phyloP scores from a whole-genome alignment of 1,139 yeast species.

The Blastobotrys aristatus region DNA sequence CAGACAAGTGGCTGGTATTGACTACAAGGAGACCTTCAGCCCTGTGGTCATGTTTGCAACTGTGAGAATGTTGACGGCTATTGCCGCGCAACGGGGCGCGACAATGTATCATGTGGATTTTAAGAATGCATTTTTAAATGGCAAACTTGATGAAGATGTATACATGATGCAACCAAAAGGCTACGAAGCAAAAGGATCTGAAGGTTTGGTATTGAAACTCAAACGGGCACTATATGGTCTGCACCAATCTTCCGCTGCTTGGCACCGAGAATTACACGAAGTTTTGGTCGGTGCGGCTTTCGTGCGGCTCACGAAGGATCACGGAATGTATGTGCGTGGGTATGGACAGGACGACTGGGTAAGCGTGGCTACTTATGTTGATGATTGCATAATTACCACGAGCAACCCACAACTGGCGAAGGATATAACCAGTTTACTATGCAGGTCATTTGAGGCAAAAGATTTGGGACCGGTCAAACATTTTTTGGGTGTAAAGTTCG shows the following conservation, averaged over 20 bases:
- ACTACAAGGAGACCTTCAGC: not conserved
- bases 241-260: conserved; percentile 25
- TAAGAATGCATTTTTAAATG: conserved; percentile 18
- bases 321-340: not conserved
- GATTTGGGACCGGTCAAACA: not conserved
- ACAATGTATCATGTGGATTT: not conserved
- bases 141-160: conserved; percentile 13
- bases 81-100: not conserved
- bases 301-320: not conserved
- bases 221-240: conserved; percentile 25
- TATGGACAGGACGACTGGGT: not conserved
- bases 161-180: not conserved
- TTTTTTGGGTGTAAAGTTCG: not conserved
- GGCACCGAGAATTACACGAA: conserved; percentile 15
- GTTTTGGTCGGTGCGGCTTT: conserved; percentile 11
- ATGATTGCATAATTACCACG: not conserved
- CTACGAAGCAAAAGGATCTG: not conserved
- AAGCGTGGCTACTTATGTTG: not conserved
- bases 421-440: not conserved
- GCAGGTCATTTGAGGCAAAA: not conserved
- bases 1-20: not conserved
- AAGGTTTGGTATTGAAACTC: conserved; percentile 17
- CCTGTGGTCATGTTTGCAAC: not conserved
- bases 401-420: not conserved
- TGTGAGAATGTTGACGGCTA: not conserved